phyloP scores from a whole-genome alignment of 352 stramenopile species.

The Phytophthora megakarya region DNA sequence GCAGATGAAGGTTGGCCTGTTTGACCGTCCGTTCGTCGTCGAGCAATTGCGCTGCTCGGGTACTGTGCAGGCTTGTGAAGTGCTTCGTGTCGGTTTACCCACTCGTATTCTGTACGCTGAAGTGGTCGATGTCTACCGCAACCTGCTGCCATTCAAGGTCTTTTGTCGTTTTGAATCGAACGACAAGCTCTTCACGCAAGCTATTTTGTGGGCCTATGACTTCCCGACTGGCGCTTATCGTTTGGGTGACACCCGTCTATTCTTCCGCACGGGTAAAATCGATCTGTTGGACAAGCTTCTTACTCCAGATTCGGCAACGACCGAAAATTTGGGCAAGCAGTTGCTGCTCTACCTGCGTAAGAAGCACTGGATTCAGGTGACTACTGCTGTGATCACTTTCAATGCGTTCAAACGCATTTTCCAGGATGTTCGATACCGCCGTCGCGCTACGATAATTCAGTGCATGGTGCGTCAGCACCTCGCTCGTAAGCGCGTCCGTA shows the following conservation, averaged over 20 bases:
- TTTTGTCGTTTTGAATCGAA: slow-evolving; percentile 81
- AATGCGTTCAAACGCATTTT: slow-evolving; percentile 78
- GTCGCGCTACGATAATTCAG: slow-evolving; percentile 78
- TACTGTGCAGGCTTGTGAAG: slow-evolving; percentile 80
- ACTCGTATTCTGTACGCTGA: slow-evolving; percentile 88
- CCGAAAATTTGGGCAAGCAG: slow-evolving; percentile 33
- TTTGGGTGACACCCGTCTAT: slow-evolving; percentile 78
- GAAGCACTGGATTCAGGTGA: slow-evolving; percentile 78
- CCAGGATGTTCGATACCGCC: slow-evolving; percentile 67
- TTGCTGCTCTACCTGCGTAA: slow-evolving; percentile 74
- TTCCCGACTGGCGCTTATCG: slow-evolving; percentile 81
- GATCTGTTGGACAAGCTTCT: slow-evolving; percentile 81
- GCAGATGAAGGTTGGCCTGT: slow-evolving; percentile 89
- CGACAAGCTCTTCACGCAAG: slow-evolving; percentile 87
- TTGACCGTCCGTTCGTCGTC: slow-evolving; percentile 77
- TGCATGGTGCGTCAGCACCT: slow-evolving; percentile 78
- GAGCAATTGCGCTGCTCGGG: slow-evolving; percentile 77
- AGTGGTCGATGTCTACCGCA: slow-evolving; percentile 84
- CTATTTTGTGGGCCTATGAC: slow-evolving; percentile 77
- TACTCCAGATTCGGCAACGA: slow-evolving; percentile 47
- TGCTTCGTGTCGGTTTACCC: slow-evolving; percentile 79
- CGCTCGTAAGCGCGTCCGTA: slow-evolving; percentile 69
- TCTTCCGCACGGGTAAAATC: slow-evolving; percentile 89
- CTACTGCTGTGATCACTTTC: slow-evolving; percentile 72
- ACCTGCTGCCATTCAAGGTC: slow-evolving; percentile 62